A percentile compares a stretch with the other conserved stretches of the same genome.
Evolutionary conservation across 768 basidiomycete species (phyloP).

Genomic region (Infundibulicybe gibba): DNA sequence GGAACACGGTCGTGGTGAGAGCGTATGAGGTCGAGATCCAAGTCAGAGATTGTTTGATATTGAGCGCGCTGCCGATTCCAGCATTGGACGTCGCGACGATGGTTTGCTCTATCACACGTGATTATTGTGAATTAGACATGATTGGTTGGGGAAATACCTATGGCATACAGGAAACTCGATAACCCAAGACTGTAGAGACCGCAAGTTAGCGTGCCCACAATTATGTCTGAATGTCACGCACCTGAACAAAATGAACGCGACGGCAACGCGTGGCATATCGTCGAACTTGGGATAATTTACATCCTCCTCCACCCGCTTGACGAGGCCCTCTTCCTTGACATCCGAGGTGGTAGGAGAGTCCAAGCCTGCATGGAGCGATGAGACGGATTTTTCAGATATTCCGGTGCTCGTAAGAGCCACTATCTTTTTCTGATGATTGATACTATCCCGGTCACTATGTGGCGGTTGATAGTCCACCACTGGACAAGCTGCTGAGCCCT

Average conservation of each 20-base stretch:
- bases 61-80: slow-evolving; percentile 17
- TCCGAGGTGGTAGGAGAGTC: not conserved
- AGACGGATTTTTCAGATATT: not conserved
- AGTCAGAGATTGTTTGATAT: slow-evolving; percentile 17
- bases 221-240: not conserved
- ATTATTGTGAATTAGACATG: not conserved
- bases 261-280: not conserved
- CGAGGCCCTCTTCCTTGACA: not conserved
- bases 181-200: not conserved
- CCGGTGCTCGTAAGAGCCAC: no score
- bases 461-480: not conserved
- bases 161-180: not conserved
- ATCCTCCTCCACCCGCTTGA: not conserved
- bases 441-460: not conserved
- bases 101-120: slow-evolving; percentile 15
- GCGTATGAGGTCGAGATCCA: slow-evolving; percentile 23
- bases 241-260: not conserved
- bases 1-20: slow-evolving; percentile 18
- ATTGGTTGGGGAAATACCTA: not conserved
- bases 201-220: not conserved
- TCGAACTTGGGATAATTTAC: not conserved
- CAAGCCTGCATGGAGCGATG: not conserved
- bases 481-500: not conserved
- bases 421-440: no score
- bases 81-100: slow-evolving; percentile 21